Conservation (phyloP, 441 rosid species). For the Gossypium schwendimanii region DNA sequence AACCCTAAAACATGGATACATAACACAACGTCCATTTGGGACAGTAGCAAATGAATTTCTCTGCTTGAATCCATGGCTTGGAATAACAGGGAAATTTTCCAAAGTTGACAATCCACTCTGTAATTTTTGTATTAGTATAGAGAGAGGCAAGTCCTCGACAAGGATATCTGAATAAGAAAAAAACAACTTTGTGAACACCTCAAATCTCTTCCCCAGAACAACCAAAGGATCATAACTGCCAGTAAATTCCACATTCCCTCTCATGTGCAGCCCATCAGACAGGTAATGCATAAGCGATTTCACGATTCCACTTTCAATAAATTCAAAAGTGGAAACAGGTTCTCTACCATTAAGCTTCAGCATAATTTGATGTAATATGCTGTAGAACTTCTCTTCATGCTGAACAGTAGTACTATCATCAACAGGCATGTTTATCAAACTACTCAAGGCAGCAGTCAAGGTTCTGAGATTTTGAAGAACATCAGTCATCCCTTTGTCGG, state of each 20-base stretch:
- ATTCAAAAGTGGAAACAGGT: constrained; percentile 87
- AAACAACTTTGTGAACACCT: constrained; percentile 57
- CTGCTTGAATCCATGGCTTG: constrained; percentile 48
- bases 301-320: constrained; percentile 84
- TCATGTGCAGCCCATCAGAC: constrained; percentile 52
- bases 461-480: constrained; percentile 72
- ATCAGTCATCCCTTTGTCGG: constrained; percentile 75
- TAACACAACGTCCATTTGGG: constrained; percentile 49
- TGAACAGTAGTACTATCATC: constrained; percentile 26
- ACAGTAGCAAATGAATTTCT: constrained; percentile 58
- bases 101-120: constrained; percentile 76
- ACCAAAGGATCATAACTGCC: constrained; percentile 23
- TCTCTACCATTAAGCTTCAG: constrained; percentile 70
- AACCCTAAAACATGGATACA: constrained; percentile 69
- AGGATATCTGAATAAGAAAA: constrained; percentile 35
- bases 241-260: constrained; percentile 30
- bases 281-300: constrained; percentile 63
- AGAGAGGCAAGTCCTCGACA: constrained; percentile 49
- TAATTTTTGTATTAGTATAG: constrained; percentile 55
- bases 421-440: constrained; percentile 35
- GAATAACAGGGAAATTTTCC: constrained; percentile 77
- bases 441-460: constrained; percentile 50
- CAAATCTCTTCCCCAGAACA: constrained; percentile 59
- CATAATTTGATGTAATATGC: constrained; percentile 48
- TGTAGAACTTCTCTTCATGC: constrained; percentile 46